Conservation (phyloP, 371 early-diverging fungal species). For the Syncephalastrum monosporum region DNA sequence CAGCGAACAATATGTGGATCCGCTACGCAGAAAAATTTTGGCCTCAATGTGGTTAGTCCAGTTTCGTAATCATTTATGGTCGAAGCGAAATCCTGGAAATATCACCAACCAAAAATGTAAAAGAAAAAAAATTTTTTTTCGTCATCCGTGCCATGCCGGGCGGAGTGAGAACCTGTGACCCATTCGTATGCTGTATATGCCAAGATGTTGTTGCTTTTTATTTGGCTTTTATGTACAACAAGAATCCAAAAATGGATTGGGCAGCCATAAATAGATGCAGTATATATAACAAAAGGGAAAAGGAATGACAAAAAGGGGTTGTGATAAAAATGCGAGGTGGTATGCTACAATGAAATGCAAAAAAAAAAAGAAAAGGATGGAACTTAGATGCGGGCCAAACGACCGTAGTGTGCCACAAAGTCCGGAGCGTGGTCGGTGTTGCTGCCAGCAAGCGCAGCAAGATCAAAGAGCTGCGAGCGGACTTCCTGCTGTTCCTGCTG, state of each 20-base stretch:
- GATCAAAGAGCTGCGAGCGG: constrained; percentile 7
- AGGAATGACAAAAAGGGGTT: background rate
- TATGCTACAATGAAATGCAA: background rate
- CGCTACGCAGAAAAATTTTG: constrained; percentile 16
- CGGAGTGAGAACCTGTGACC: too few relatives aligned
- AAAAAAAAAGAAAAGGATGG: background rate
- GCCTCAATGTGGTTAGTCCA: constrained; percentile 1
- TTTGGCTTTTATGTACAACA: too few relatives aligned
- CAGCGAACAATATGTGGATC: constrained; percentile 31
- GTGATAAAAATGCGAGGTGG: background rate
- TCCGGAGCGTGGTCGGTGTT: constrained; percentile 12
- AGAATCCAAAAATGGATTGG: too few relatives aligned
- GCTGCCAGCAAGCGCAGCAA: constrained; percentile 9
- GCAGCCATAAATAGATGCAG: constrained; percentile 6
- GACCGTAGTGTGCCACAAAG: constrained; percentile 15
- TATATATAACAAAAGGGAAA: background rate
- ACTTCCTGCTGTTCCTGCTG: constrained; percentile 5
- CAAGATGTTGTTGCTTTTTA: too few relatives aligned
- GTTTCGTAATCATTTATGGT: too few relatives aligned
- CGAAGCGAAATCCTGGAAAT: too few relatives aligned
- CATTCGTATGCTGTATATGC: too few relatives aligned
- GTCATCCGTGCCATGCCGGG: too few relatives aligned
- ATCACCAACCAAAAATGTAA: too few relatives aligned
- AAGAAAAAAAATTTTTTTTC: too few relatives aligned
- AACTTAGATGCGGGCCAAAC: constrained; percentile 15